Evolutionary conservation across 768 basidiomycete genomes (phyloP), one percentile per base, ranked within the genome.

Genomic region (Neoboletus magnificus): DNA sequence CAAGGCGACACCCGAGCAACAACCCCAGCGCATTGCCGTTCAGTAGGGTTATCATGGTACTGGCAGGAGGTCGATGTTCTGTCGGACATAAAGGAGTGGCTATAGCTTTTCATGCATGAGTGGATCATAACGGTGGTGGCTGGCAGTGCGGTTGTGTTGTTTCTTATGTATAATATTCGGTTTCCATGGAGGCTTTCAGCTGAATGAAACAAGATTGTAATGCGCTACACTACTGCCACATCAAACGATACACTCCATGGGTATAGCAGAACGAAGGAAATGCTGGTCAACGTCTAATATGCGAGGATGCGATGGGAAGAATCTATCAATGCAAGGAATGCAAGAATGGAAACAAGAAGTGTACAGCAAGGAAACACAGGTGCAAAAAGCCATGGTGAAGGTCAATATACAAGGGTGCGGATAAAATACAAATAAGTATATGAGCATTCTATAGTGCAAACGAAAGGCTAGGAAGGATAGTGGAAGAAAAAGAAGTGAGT

Each of bases 11-110:
- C 18, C 70, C 1, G 80, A 79, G 50, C 54, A 66, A 52, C 71
- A 71, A 2, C 74, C 76, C 15, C 76, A 75, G 62, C 76, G 68
- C 35, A 76, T 82, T 36, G 62, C 67, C 4, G 44, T 56, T 25
- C 41, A 35, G 41, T 52, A 35, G 22, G 32, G 15, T 13, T 5
- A 1, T 12, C 29, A 32, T 18, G 12, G 7, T 37, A 10, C 18
- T 37, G 3, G 27, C 27, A 18, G n/a, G 18, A 37, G 37, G 37
- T n/a, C 10, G 16, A 9, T n/a, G 37, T 30, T 30, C 9, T 30
- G 30, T 30, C 30, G 11, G 30, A 30, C 9, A 30, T 30, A 30
- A 30, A 30, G 30, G 6, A 29, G 27, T 27, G 5, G 27, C 27
- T 27, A 32, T 32, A 12, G 11, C 11, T 12, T 32, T 32, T 32